Conservation (phyloP, 768 basidiomycete genomes). For the Suillus subaureus region DNA sequence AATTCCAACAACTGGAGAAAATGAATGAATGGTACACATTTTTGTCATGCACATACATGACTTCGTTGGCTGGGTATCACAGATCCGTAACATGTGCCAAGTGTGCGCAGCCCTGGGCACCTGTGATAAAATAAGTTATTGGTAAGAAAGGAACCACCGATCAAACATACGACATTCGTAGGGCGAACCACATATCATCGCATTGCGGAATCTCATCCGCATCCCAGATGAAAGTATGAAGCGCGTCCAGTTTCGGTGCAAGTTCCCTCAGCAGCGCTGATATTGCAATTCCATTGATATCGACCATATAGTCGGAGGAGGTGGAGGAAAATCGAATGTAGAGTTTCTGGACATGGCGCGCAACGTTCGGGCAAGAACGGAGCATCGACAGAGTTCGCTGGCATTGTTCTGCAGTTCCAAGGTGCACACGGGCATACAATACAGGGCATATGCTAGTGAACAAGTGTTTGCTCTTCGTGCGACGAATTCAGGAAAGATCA, state of each 20-base stretch:
- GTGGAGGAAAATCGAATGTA: constrained; percentile 42
- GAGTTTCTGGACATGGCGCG: constrained; percentile 69
- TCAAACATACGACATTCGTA: constrained; percentile 60
- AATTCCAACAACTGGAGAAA: constrained; percentile 66
- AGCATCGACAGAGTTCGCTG: constrained; percentile 69
- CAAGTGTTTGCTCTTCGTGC: constrained; percentile 52
- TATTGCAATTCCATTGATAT: constrained; percentile 33
- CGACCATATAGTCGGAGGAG: constrained; percentile 25
- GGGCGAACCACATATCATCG: constrained; percentile 79
- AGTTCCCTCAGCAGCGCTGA: constrained; percentile 55
- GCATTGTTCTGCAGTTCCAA: constrained; percentile 62
- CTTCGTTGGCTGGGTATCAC: constrained; percentile 59
- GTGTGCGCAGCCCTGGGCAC: constrained; percentile 63
- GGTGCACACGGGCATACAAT: constrained; percentile 60
- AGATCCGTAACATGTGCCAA: constrained; percentile 65
- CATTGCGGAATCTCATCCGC: constrained; percentile 63
- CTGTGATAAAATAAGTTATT: constrained; percentile 35
- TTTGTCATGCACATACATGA: constrained; percentile 48
- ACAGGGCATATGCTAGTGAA: constrained; percentile 55
- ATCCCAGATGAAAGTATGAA: constrained; percentile 71
- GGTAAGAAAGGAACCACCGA: background rate
- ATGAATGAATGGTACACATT: constrained; percentile 11
- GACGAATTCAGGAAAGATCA: constrained; percentile 11
- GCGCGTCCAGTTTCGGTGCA: constrained; percentile 61
- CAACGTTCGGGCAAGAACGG: constrained; percentile 49